Percentiles rank a stretch among this genome's conserved stretches.
phyloP scores from a whole-genome alignment of 2,329 filamentous ascomycete genomes.

The Didymella keratinophila region DNA sequence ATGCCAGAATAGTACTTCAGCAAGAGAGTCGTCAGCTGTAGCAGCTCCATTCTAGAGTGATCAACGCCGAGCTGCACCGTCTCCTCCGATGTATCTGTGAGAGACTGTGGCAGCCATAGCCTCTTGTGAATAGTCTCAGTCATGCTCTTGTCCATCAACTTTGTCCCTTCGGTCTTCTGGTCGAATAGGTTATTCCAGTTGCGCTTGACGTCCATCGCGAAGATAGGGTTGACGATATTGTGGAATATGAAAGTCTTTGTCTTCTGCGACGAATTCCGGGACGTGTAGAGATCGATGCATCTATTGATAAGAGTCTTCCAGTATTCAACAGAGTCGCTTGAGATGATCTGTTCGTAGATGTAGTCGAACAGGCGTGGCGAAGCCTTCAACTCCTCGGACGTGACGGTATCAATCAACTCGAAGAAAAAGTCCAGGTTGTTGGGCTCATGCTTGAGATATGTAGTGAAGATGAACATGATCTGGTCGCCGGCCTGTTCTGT shows the following conservation, averaged over 20 bases:
- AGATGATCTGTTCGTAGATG: slow-evolving; percentile 85
- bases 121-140: slow-evolving; percentile 91
- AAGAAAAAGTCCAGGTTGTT: slow-evolving; percentile 86
- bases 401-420: slow-evolving; percentile 81
- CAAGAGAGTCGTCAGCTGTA: slow-evolving; percentile 92
- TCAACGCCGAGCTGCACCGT: slow-evolving; percentile 85
- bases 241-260: slow-evolving; percentile 93
- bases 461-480: slow-evolving; percentile 83
- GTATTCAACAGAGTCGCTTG: slow-evolving; percentile 82
- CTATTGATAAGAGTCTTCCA: slow-evolving; percentile 83
- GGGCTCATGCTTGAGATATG: slow-evolving; percentile 76
- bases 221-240: slow-evolving; percentile 91
- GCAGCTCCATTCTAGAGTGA: slow-evolving; percentile 92
- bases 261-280: slow-evolving; percentile 80
- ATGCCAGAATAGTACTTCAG: slow-evolving; percentile 93
- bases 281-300: slow-evolving; percentile 86
- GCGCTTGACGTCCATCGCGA: slow-evolving; percentile 94
- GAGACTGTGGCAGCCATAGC: slow-evolving; percentile 86
- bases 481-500: slow-evolving; percentile 90
- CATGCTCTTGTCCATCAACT: slow-evolving; percentile 83
- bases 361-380: slow-evolving; percentile 80
- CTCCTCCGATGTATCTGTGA: slow-evolving; percentile 83
- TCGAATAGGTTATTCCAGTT: slow-evolving; percentile 69
- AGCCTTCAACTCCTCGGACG: slow-evolving; percentile 79
- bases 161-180: slow-evolving; percentile 64